Percentiles rank a stretch among this genome's conserved stretches.
phyloP scores from a whole-genome alignment of 345 rosid genomes.

The Linum tenue region DNA sequence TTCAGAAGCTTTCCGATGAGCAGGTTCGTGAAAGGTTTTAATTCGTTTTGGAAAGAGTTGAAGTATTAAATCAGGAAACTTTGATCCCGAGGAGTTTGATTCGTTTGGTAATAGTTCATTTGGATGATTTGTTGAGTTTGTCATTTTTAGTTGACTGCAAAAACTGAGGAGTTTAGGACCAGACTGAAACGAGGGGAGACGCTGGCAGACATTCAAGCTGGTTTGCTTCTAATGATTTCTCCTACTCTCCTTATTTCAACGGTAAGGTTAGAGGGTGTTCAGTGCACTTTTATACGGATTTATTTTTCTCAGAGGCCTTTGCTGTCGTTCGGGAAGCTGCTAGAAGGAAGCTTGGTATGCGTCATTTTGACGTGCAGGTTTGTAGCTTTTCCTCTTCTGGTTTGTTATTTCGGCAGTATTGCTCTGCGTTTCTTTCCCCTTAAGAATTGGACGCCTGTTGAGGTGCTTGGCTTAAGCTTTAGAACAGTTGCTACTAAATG shows the following conservation, averaged over 20 bases:
- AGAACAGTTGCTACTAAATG: background rate
- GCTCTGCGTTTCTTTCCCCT: background rate
- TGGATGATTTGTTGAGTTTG: slow-evolving; percentile 6
- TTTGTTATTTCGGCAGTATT: background rate
- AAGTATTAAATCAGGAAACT: background rate
- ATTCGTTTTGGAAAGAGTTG: background rate
- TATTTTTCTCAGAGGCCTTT: slow-evolving; percentile 54
- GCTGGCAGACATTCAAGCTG: slow-evolving; percentile 79
- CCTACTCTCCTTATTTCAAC: slow-evolving; percentile 3
- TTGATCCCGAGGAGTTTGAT: background rate
- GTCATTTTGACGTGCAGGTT: slow-evolving; percentile 99
- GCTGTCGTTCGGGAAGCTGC: slow-evolving; percentile 98
- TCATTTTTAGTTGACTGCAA: slow-evolving; percentile 50
- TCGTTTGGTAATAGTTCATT: background rate
- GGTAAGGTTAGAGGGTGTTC: background rate
- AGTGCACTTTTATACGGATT: background rate
- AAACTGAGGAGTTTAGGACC: slow-evolving; percentile 62
- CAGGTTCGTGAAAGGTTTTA: slow-evolving; percentile 41
- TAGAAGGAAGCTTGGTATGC: slow-evolving; percentile 93
- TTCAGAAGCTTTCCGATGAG: slow-evolving; percentile 56
- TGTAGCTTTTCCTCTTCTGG: background rate
- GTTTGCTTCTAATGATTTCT: slow-evolving; percentile 30
- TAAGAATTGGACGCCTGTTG: background rate
- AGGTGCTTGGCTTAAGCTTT: background rate
- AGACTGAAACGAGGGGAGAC: slow-evolving; percentile 58